Evolutionary conservation across 306 rosid genomes (phyloP), one percentile per base, ranked within the genome.

Genomic region (Castanopsis chinensis): DNA sequence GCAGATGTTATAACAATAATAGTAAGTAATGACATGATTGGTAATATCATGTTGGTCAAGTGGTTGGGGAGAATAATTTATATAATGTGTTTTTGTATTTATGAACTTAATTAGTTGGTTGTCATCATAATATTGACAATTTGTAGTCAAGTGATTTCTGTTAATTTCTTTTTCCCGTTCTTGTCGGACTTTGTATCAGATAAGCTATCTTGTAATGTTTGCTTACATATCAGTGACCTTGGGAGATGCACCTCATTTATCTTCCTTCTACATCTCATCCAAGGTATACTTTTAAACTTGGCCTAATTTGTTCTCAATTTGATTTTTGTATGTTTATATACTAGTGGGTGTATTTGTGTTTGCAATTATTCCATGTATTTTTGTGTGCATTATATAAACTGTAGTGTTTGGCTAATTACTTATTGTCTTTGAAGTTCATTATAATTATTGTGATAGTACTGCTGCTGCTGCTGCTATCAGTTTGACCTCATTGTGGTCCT

Each of bases 181-280:
- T 56, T 77, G 63, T 90, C 58, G 53, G 32, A 85, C 68, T 23
- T 80, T 54, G 73, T 86, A 76, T 76, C 90, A 94, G 99, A 91
- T 90, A 67, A 94, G 99, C 97, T 94, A 94, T 84, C 84, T 94
- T 76, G 97, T 91, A 72, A 94, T 94, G 99, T 94, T 94, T 83
- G 92, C 91, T 74, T 94, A 94, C 76, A 85, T 94, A 87, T 94
- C 97, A 21, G 85, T 91, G 80, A 89, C 97, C 68, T 83, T 94
- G 92, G 99, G 99, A 82, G 95, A 94, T 84, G 83, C 78, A 57
- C 69, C 83, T 83, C 86, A 56, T 59, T 82, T 85, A 35, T 90
- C 93, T 80, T 86, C 89, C 77, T 87, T 94, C 85, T 94, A 81
- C 88, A 83, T 94, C 80, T 89, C 99, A 2, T 92, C 99, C 75